Conservation (phyloP, 345 rosid genomes). For the Punica granatum region DNA sequence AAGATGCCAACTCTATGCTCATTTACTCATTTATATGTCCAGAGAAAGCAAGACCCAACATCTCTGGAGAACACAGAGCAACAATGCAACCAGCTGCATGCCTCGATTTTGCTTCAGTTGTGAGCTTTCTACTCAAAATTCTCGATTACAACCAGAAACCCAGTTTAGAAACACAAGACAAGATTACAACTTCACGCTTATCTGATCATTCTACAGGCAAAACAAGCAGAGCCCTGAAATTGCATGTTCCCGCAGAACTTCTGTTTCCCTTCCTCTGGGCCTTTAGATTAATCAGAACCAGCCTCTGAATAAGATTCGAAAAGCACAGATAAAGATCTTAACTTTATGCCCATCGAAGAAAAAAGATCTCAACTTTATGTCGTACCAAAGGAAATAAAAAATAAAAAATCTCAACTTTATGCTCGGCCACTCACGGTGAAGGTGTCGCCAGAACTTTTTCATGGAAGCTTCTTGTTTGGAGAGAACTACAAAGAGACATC, state of each 20-base stretch:
- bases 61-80: not conserved
- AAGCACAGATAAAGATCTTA: not conserved
- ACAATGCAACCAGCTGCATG: not conserved
- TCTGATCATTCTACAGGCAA: not conserved
- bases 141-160: not conserved
- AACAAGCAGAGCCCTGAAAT: not conserved
- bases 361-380: too few relatives aligned
- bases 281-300: not conserved
- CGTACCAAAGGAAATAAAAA: too few relatives aligned
- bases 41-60: not conserved
- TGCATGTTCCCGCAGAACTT: not conserved
- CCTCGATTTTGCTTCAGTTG: not conserved
- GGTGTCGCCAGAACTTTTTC: too few relatives aligned
- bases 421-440: too few relatives aligned
- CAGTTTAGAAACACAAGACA: not conserved
- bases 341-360: too few relatives aligned
- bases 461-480: not conserved
- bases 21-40: not conserved
- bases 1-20: constrained; percentile 1
- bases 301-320: too few relatives aligned
- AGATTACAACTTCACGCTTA: not conserved
- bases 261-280: not conserved
- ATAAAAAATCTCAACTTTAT: too few relatives aligned
- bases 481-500: not conserved
- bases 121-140: not conserved